phyloP scores from a whole-genome alignment of 2,329 filamentous ascomycete species.

The Pseudogymnoascus destructans region DNA sequence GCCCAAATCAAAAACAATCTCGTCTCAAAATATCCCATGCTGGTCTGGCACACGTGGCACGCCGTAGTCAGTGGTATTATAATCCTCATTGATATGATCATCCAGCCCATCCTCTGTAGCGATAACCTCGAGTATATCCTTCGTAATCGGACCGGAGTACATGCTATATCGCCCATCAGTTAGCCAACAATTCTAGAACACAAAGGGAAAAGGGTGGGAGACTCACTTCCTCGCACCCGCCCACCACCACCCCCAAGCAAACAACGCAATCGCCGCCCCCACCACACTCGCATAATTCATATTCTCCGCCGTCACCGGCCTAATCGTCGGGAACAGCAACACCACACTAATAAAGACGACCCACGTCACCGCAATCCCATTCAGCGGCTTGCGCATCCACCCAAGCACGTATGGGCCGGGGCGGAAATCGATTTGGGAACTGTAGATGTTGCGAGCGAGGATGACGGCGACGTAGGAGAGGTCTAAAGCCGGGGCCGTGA shows the following conservation, averaged over 20 bases:
- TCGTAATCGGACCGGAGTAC: slow-evolving; percentile 46
- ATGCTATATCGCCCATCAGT: slow-evolving; percentile 28
- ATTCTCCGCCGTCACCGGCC: slow-evolving; percentile 35
- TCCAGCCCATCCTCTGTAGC: slow-evolving; percentile 26
- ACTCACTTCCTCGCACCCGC: slow-evolving; percentile 20
- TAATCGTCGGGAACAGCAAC: slow-evolving; percentile 39
- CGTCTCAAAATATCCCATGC: too few species aligned
- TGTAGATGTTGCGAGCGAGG: slow-evolving; percentile 41
- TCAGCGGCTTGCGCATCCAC: slow-evolving; percentile 40
- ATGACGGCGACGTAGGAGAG: slow-evolving; percentile 47
- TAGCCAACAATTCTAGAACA: neutral
- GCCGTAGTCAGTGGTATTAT: neutral
- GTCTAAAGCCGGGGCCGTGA: slow-evolving; percentile 39
- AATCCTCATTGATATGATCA: neutral
- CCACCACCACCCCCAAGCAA: slow-evolving; percentile 38
- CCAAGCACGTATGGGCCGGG: slow-evolving; percentile 44
- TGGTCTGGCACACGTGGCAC: too few species aligned
- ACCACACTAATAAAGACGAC: slow-evolving; percentile 49
- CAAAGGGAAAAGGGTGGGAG: neutral
- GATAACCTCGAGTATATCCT: slow-evolving; percentile 34
- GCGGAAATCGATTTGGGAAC: slow-evolving; percentile 27
- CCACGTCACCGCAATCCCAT: slow-evolving; percentile 44
- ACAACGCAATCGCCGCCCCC: slow-evolving; percentile 33
- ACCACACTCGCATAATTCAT: slow-evolving; percentile 40
- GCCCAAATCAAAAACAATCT: neutral